Conservation (phyloP, 768 basidiomycete species). For the Termitomyces sp. region DNA sequence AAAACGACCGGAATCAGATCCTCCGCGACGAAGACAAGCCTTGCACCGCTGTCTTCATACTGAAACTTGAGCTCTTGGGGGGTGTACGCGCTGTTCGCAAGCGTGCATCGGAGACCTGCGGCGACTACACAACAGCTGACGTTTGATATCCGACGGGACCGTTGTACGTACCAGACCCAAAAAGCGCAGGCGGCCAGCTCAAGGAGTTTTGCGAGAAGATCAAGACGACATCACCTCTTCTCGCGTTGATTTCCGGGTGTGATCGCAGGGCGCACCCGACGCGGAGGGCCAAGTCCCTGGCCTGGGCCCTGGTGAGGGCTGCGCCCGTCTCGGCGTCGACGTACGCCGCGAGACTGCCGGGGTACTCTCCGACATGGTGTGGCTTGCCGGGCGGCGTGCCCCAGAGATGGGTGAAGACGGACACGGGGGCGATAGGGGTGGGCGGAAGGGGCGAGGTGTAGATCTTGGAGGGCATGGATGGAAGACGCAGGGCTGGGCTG, state of each 20-base stretch:
- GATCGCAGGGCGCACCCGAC: slow-evolving; percentile 54
- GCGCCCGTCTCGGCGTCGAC: slow-evolving; percentile 60
- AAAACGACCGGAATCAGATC: slow-evolving; percentile 48
- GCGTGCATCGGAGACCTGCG: slow-evolving; percentile 62
- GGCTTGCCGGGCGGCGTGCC: slow-evolving; percentile 19
- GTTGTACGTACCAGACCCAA: slow-evolving; percentile 33
- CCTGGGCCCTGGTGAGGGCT: slow-evolving; percentile 48
- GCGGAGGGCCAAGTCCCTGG: slow-evolving; percentile 47
- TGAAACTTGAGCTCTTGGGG: slow-evolving; percentile 67
- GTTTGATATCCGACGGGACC: too few species aligned
- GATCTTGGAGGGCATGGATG: slow-evolving; percentile 19
- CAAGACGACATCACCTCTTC: slow-evolving; percentile 52
- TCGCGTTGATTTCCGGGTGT: slow-evolving; percentile 27
- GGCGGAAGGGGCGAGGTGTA: slow-evolving; percentile 41
- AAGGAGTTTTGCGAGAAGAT: slow-evolving; percentile 70
- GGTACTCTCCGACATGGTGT: slow-evolving; percentile 34
- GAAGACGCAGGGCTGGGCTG: neutral
- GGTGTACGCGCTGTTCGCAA: slow-evolving; percentile 72
- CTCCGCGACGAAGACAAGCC: slow-evolving; percentile 61
- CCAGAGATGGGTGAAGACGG: slow-evolving; percentile 48
- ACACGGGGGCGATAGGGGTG: slow-evolving; percentile 31
- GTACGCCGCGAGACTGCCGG: slow-evolving; percentile 45
- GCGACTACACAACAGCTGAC: slow-evolving; percentile 43
- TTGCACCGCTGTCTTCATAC: slow-evolving; percentile 60
- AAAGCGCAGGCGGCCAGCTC: slow-evolving; percentile 40